Percentiles rank a stretch among this genome's conserved stretches.
Evolutionary conservation across 345 rosid genomes (phyloP).

Genomic region (Dimocarpus longan): DNA sequence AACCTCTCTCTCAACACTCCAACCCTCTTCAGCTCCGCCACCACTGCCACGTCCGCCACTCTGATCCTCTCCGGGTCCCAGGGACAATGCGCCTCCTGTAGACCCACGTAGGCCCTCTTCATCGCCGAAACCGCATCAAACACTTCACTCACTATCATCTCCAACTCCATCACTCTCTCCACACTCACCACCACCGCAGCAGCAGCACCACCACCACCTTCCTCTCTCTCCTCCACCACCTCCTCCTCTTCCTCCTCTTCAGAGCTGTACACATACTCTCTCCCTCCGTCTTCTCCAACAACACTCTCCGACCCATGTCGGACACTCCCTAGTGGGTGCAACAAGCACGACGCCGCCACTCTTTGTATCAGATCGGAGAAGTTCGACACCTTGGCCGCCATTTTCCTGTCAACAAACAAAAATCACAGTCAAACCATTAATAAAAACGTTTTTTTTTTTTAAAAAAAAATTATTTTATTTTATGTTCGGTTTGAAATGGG

Average conservation of each 20-base stretch:
- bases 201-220: background rate
- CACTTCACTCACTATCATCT: conserved; percentile 62
- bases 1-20: conserved; percentile 72
- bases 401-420: conserved; percentile 27
- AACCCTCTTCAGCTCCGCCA: conserved; percentile 73
- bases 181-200: conserved; percentile 29
- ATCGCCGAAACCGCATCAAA: conserved; percentile 69
- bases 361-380: conserved; percentile 90
- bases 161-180: conserved; percentile 57
- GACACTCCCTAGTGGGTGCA: conserved; percentile 76
- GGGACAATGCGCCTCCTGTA: conserved; percentile 94
- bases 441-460: no score
- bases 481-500: no score
- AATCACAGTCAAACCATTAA: background rate
- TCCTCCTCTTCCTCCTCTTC: conserved; percentile 37
- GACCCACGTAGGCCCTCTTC: conserved; percentile 70
- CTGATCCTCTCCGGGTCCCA: conserved; percentile 96
- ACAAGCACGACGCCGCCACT: conserved; percentile 82
- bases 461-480: background rate
- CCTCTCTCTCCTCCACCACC: conserved; percentile 20
- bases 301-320: conserved; percentile 47
- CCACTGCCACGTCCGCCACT: conserved; percentile 79
- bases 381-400: conserved; percentile 67
- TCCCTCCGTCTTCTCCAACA: conserved; percentile 28
- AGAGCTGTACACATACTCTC: conserved; percentile 27